Evolutionary conservation across 164 flowering plant genomes (phyloP).

Genomic region (Aristolochia fimbriata): DNA sequence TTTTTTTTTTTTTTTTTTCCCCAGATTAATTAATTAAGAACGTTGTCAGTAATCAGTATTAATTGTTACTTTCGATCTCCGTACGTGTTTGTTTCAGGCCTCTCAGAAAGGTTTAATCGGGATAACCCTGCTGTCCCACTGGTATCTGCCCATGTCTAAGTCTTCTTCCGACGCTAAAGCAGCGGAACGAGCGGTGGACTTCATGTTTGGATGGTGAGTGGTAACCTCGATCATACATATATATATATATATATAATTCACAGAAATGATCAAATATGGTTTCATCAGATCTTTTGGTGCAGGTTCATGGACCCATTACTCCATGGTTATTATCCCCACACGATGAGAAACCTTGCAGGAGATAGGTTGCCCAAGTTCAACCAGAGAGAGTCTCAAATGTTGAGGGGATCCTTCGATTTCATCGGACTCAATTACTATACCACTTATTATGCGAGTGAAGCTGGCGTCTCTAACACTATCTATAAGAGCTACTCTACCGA

Average conservation of each 20-base stretch:
- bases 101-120: slow-evolving; percentile 58
- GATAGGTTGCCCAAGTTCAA: slow-evolving; percentile 46
- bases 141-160: slow-evolving; percentile 33
- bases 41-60: too few species aligned
- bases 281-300: too few species aligned
- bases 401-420: slow-evolving; percentile 29
- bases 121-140: slow-evolving; percentile 27
- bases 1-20: background rate
- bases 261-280: too few species aligned
- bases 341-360: slow-evolving; percentile 28
- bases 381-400: slow-evolving; percentile 19
- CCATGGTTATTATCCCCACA: slow-evolving; percentile 39
- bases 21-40: too few species aligned
- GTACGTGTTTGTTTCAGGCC: slow-evolving; percentile 36
- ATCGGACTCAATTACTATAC: slow-evolving; percentile 37
- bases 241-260: too few species aligned
- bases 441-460: slow-evolving; percentile 21
- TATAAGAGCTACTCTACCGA: slow-evolving; percentile 15
- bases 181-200: slow-evolving; percentile 43
- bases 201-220: slow-evolving; percentile 35
- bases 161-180: slow-evolving; percentile 21
- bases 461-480: background rate
- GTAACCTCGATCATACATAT: too few species aligned
- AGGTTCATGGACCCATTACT: slow-evolving; percentile 48
- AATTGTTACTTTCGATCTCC: too few species aligned